phyloP scores from a whole-genome alignment of 768 basidiomycete genomes.

The Mycena polygramma region DNA sequence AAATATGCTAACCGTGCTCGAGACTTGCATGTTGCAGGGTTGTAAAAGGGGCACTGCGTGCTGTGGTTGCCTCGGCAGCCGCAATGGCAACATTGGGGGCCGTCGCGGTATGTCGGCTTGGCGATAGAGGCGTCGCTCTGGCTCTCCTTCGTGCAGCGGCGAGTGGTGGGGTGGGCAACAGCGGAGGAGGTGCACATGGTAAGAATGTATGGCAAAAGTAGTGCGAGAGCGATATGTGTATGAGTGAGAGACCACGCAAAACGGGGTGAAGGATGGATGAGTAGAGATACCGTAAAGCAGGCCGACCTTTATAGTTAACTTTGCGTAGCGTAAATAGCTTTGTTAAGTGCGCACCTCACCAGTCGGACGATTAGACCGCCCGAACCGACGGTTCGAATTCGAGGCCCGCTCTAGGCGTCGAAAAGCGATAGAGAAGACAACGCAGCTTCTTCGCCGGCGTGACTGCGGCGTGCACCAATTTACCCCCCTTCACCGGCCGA shows the following conservation, averaged over 20 bases:
- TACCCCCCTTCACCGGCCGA: not conserved
- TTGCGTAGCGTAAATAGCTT: too few species aligned
- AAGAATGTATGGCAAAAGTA: not conserved
- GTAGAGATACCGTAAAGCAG: not conserved
- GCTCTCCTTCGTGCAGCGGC: not conserved
- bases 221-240: conserved; percentile 1
- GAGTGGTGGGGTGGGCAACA: conserved; percentile 5
- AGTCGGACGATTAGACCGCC: not conserved
- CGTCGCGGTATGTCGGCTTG: conserved; percentile 20
- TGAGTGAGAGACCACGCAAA: not conserved
- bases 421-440: not conserved
- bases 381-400: not conserved
- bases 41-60: conserved; percentile 22
- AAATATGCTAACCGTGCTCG: conserved; percentile 11
- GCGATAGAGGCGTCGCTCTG: conserved; percentile 14
- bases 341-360: too few species aligned
- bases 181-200: conserved; percentile 24
- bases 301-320: conserved; percentile 6
- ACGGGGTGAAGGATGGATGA: not conserved
- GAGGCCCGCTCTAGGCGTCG: not conserved
- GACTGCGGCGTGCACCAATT: not conserved
- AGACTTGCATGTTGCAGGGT: conserved; percentile 24
- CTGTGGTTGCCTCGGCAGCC: conserved; percentile 33
- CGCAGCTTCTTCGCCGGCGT: not conserved
- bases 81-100: conserved; percentile 33